These are phyloP conservation scores for Podila verticillata DNA, from an alignment of 192 early-diverging fungal genomes.

Conservation along the genomic window DNA sequence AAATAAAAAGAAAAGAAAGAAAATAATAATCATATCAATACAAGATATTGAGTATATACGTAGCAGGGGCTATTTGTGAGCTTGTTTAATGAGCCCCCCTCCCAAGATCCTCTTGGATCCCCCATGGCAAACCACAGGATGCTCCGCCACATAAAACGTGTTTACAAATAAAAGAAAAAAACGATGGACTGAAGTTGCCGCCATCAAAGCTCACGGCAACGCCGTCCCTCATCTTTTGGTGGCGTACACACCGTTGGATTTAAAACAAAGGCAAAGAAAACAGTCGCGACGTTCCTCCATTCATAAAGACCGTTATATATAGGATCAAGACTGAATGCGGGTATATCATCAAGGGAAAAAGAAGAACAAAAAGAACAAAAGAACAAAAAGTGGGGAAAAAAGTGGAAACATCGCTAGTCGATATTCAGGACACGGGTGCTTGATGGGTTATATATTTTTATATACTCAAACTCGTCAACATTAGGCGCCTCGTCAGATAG, in stretches of 20 bases:
- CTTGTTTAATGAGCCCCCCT: too few relatives aligned
- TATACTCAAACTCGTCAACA: constrained; percentile 2
- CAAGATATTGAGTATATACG: too few relatives aligned
- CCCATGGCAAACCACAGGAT: too few relatives aligned
- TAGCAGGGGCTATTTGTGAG: too few relatives aligned
- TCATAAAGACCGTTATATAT: too few relatives aligned
- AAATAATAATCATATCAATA: not conserved
- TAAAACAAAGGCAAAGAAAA: not conserved
- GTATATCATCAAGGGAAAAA: not conserved
- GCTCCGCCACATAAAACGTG: too few relatives aligned
- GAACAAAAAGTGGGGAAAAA: not conserved
- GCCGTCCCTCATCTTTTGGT: not conserved
- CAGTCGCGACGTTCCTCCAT: not conserved
- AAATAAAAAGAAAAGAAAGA: not conserved
- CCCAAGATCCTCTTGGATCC: too few relatives aligned
- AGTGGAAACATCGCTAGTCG: not conserved
- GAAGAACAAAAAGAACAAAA: not conserved
- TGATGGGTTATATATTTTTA: not conserved
- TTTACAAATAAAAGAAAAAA: too few relatives aligned
- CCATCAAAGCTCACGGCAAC: not conserved
- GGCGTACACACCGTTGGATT: not conserved
- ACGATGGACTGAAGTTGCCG: too few relatives aligned
- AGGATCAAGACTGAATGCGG: too few relatives aligned
- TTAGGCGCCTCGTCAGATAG: not conserved
- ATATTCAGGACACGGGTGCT: not conserved